Evolutionary conservation across 2,329 filamentous ascomycete genomes (phyloP).

Genomic region (Sporothrix protearum): DNA sequence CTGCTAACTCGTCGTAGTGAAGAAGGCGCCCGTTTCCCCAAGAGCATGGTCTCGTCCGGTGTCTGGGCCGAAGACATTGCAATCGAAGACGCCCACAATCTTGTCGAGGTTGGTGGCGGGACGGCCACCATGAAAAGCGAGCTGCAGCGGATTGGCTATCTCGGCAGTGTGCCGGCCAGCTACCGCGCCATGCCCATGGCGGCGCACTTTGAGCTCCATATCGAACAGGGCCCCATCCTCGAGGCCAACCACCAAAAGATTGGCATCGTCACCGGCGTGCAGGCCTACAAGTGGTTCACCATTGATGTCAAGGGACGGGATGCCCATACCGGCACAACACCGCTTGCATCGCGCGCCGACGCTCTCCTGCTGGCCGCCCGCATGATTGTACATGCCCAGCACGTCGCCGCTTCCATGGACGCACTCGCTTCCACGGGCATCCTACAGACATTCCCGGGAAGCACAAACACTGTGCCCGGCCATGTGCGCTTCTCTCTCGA

Average conservation of each 20-base stretch:
- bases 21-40: slow-evolving; percentile 76
- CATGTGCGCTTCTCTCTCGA: slow-evolving; percentile 65
- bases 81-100: slow-evolving; percentile 55
- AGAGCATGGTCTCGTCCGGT: slow-evolving; percentile 69
- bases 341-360: slow-evolving; percentile 37
- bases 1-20: slow-evolving; percentile 50
- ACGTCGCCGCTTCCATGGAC: slow-evolving; percentile 55
- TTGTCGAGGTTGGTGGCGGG: slow-evolving; percentile 60
- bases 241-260: slow-evolving; percentile 62
- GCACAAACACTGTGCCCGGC: slow-evolving; percentile 70
- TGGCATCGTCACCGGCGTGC: slow-evolving; percentile 68
- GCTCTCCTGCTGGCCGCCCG: slow-evolving; percentile 47
- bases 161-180: slow-evolving; percentile 56
- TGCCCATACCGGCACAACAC: slow-evolving; percentile 71
- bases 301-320: slow-evolving; percentile 64
- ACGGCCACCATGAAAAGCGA: slow-evolving; percentile 64
- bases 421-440: slow-evolving; percentile 70
- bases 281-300: slow-evolving; percentile 72
- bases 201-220: slow-evolving; percentile 79
- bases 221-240: slow-evolving; percentile 76
- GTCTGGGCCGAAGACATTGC: slow-evolving; percentile 71
- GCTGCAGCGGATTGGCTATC: slow-evolving; percentile 67
- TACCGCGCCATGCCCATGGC: slow-evolving; percentile 61
- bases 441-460: slow-evolving; percentile 60
- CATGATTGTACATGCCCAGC: slow-evolving; percentile 64